These are phyloP conservation scores for Penicillium riverlandense DNA, from an alignment of 495 filamentous ascomycete genomes.

Conservation along the genomic window DNA sequence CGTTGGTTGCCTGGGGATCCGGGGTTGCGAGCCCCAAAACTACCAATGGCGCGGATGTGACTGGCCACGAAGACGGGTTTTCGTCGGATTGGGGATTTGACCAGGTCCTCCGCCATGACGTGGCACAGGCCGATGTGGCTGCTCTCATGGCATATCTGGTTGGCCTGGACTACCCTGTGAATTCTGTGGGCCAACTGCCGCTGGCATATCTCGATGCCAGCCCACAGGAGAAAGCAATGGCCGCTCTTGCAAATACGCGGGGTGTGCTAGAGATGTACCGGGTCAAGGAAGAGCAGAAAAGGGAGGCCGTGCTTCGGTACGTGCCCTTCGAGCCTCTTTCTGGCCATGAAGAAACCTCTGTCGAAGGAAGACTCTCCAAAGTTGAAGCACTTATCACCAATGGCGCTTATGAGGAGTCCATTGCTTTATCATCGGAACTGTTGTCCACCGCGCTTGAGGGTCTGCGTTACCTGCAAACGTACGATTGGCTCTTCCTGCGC, in stretches of 20 bases:
- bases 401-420: constrained; percentile 64
- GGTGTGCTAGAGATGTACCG: constrained; percentile 95
- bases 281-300: constrained; percentile 88
- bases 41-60: constrained; percentile 42
- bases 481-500: constrained; percentile 96
- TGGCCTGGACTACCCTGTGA: constrained; percentile 86
- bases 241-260: constrained; percentile 76
- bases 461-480: constrained; percentile 88
- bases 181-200: constrained; percentile 92
- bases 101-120: constrained; percentile 77
- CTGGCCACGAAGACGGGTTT: constrained; percentile 88
- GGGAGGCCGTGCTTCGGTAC: constrained; percentile 65
- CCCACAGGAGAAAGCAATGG: constrained; percentile 71
- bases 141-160: constrained; percentile 95
- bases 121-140: constrained; percentile 90
- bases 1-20: constrained; percentile 89
- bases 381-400: constrained; percentile 62
- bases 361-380: constrained; percentile 58
- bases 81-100: constrained; percentile 84
- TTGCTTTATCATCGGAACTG: constrained; percentile 64
- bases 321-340: constrained; percentile 59
- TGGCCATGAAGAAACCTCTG: constrained; percentile 49
- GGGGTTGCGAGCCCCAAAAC: constrained; percentile 73
- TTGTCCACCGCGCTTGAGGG: constrained; percentile 75
- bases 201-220: constrained; percentile 70